Percentiles rank a stretch among this genome's conserved stretches.
These are phyloP conservation scores for Carex myosuroides DNA, from an alignment of 176 grass and related monocot genomes.

Conservation along the genomic window DNA sequence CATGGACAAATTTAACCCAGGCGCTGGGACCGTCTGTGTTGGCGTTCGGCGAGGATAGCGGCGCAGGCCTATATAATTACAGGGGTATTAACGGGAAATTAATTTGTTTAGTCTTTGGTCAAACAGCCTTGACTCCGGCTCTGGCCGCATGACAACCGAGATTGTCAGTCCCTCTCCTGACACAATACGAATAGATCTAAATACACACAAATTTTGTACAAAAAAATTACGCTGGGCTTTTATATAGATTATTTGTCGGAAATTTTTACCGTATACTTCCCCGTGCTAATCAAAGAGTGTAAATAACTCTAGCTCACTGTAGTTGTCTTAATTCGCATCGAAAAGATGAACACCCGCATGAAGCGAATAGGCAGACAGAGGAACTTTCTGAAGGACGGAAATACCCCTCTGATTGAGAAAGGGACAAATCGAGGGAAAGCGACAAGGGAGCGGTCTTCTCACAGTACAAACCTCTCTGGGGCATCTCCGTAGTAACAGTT, in stretches of 20 bases:
- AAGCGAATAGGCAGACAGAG: not conserved
- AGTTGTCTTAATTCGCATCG: not conserved
- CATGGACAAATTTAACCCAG: not conserved
- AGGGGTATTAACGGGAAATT: slow-evolving; percentile 14
- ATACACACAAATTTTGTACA: not conserved
- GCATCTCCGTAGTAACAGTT: slow-evolving; percentile 17
- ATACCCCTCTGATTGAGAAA: slow-evolving; percentile 15
- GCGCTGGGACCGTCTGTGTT: not conserved
- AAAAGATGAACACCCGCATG: not conserved
- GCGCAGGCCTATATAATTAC: not conserved
- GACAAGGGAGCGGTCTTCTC: slow-evolving; percentile 61
- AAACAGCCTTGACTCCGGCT: slow-evolving; percentile 48
- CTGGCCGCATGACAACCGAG: slow-evolving; percentile 47
- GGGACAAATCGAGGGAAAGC: slow-evolving; percentile 29
- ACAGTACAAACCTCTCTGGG: not conserved
- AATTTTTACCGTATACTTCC: not conserved
- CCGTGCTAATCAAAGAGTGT: not conserved
- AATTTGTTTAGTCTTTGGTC: not conserved
- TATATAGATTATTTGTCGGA: not conserved
- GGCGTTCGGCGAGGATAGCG: not conserved
- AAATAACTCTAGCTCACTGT: not conserved
- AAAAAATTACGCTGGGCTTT: not conserved
- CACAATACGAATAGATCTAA: slow-evolving; percentile 19
- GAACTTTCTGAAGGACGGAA: slow-evolving; percentile 16
- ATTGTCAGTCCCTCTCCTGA: slow-evolving; percentile 45